Conservation (phyloP, 2,329 filamentous ascomycete species). For the Fusarium nygamai region DNA sequence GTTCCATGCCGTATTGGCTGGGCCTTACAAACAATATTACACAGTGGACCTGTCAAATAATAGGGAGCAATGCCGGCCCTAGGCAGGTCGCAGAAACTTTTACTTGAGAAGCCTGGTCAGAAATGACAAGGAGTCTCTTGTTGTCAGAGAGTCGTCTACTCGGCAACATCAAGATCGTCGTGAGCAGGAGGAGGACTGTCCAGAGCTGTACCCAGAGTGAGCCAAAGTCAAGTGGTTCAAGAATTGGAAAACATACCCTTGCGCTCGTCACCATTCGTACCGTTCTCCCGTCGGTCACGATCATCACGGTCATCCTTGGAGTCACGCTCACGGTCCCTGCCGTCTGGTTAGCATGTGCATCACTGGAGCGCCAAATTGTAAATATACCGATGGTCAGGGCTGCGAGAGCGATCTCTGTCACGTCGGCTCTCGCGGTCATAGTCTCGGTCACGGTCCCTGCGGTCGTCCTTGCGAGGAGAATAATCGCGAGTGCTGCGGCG, state of each 20-base stretch:
- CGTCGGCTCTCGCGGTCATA: constrained; percentile 80
- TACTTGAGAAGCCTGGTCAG: constrained; percentile 28
- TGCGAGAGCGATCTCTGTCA: constrained; percentile 80
- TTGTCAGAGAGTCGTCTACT: constrained; percentile 57
- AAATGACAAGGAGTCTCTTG: constrained; percentile 13
- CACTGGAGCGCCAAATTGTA: neutral
- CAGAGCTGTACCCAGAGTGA: constrained; percentile 57
- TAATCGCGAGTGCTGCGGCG: constrained; percentile 81
- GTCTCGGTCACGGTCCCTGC: constrained; percentile 81
- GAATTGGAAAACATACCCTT: constrained; percentile 71
- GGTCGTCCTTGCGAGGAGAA: constrained; percentile 89
- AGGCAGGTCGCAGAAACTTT: constrained; percentile 39
- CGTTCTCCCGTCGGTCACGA: constrained; percentile 79
- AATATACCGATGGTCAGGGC: constrained; percentile 69
- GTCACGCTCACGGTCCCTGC: constrained; percentile 65
- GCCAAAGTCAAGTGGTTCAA: constrained; percentile 16
- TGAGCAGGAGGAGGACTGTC: constrained; percentile 86
- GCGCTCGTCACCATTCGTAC: constrained; percentile 85
- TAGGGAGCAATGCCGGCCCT: constrained; percentile 34
- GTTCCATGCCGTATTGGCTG: constrained; percentile 33
- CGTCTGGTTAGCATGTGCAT: constrained; percentile 14
- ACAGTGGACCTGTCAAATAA: constrained; percentile 36
- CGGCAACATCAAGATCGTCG: constrained; percentile 95
- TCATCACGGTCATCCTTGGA: constrained; percentile 75
- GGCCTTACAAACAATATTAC: constrained; percentile 38